Base-by-base conservation (phyloP, 1,139 yeast species). In the Magnusiomyces fungicola region DNA sequence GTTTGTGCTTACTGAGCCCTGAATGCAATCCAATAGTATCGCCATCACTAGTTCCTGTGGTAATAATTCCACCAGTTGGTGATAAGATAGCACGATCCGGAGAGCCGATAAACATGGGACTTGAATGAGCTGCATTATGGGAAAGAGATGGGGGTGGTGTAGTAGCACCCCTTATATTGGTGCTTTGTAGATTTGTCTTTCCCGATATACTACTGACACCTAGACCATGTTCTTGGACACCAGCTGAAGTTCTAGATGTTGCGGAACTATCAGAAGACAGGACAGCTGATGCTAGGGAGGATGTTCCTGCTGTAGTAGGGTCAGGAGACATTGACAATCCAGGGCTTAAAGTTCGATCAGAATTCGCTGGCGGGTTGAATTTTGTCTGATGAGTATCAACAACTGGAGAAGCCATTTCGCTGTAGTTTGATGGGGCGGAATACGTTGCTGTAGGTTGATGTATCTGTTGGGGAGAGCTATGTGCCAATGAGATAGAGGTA, bases 1-100 rank as follows among this genome's bases (percentile, higher is more conserved):
- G 76, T 53, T 73, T 74, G 36, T 41, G 19, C 25, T 27, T 41
- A 36, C 36, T 21, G n/a, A 7, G 2, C 25, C 21, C 7, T 16
- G 27, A 19, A 12, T 19, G 16, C 25, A 27, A 18, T n/a, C n/a
- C n/a, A n/a, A n/a, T n/a, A 37, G n/a, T 22, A 37, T 37, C 41
- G 14, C 16, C 24, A 18, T 22, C 27, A n/a, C n/a, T n/a, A n/a
- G n/a, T n/a, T n/a, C n/a, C n/a, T n/a, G n/a, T n/a, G n/a, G n/a
- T n/a, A n/a, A n/a, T n/a, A 21, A 12, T 18, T 3, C 41, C 41
- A 37, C 24, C 12, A 37, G 27, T 37, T 12, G 41, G 41, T 4
- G 41, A 37, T 6, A 22, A 22, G 3, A 37, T n/a, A 6, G 16
- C 16, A 4, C 14, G 12, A 24, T 37, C 41, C 12, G 41, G 19